Evolutionary conservation across 345 rosid species (phyloP).

Genomic region (Citrus trifoliata): DNA sequence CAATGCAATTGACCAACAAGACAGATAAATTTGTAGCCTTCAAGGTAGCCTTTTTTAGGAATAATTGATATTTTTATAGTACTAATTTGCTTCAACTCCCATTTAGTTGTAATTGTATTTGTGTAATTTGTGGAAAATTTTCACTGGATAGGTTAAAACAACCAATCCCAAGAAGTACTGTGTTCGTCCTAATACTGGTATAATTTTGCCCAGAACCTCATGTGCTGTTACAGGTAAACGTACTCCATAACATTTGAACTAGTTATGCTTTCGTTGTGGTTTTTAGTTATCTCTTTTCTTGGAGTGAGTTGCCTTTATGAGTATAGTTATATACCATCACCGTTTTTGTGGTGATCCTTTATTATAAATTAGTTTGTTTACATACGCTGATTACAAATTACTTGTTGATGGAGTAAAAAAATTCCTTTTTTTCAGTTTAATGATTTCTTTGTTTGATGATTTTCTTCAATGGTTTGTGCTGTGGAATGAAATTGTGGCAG

Average conservation of each 20-base stretch:
- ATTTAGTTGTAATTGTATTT: background rate
- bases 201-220: conserved; percentile 56
- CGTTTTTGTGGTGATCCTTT: no score
- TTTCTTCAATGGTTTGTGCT: background rate
- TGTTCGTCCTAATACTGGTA: conserved; percentile 81
- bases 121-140: background rate
- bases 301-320: no score
- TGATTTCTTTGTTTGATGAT: background rate
- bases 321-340: no score
- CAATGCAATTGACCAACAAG: conserved; percentile 77
- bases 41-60: conserved; percentile 42
- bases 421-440: background rate
- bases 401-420: background rate
- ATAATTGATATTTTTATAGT: background rate
- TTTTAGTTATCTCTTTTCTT: background rate
- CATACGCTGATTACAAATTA: background rate
- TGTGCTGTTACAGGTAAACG: conserved; percentile 65
- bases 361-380: no score
- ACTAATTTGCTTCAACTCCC: background rate
- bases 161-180: conserved; percentile 81
- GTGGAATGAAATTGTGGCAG: conserved; percentile 32
- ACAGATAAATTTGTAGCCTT: conserved; percentile 60
- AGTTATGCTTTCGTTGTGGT: background rate
- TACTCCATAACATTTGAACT: background rate
- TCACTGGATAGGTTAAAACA: conserved; percentile 66